These are phyloP conservation scores for Lobulomyces angularis DNA, from an alignment of 192 early-diverging fungal species.

Conservation along the genomic window DNA sequence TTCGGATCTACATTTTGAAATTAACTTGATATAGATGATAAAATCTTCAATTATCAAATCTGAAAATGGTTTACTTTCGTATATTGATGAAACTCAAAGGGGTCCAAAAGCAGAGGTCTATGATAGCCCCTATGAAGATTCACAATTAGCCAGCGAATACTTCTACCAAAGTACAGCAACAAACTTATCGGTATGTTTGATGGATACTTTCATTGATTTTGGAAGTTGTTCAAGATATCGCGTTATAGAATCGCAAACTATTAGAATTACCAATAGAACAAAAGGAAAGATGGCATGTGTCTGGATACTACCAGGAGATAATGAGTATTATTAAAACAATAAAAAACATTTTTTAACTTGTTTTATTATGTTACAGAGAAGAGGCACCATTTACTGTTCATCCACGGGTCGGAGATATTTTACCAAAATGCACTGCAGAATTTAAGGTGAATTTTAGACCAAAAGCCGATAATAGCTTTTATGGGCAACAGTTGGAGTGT, in stretches of 20 bases:
- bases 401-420: conserved; percentile 26
- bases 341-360: conserved; percentile 1
- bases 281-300: conserved; percentile 44
- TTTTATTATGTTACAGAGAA: conserved; percentile 11
- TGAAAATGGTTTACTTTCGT: conserved; percentile 18
- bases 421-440: conserved; percentile 24
- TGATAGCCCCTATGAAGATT: conserved; percentile 30
- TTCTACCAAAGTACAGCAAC: conserved; percentile 34
- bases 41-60: conserved; percentile 22
- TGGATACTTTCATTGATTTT: conserved; percentile 41
- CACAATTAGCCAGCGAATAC: conserved; percentile 25
- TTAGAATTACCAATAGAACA: conserved; percentile 37
- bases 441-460: conserved; percentile 39
- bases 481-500: conserved; percentile 40
- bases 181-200: conserved; percentile 19
- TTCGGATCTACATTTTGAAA: conserved; percentile 4
- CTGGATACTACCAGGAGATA: conserved; percentile 33
- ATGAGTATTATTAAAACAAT: background rate
- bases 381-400: conserved; percentile 31
- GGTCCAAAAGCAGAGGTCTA: too few species aligned
- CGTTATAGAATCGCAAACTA: conserved; percentile 29
- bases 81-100: conserved; percentile 7
- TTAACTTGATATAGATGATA: conserved; percentile 18
- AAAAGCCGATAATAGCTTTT: conserved; percentile 36
- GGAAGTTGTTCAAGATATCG: conserved; percentile 37